Conservation (phyloP, 352 stramenopile species). For the Phytophthora gonapodyides region DNA sequence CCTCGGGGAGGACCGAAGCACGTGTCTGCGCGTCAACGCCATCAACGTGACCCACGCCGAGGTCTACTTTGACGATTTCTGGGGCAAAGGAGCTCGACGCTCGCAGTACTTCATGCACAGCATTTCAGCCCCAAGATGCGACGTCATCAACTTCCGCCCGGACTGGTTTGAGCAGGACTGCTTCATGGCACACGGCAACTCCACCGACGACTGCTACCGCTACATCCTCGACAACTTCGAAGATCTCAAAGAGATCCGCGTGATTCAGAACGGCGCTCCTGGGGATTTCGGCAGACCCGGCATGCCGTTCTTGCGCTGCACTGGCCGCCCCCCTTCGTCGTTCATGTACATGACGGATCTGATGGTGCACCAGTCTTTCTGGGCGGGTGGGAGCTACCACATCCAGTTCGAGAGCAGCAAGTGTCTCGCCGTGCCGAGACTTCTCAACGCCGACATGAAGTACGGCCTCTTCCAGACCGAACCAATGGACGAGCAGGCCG, state of each 20-base stretch:
- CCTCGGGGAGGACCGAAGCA: conserved; percentile 45
- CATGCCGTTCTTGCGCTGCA: conserved; percentile 56
- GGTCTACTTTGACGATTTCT: conserved; percentile 52
- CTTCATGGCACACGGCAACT: conserved; percentile 28
- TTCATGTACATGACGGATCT: conserved; percentile 70
- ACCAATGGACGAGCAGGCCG: conserved; percentile 40
- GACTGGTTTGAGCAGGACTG: conserved; percentile 40
- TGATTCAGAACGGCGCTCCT: conserved; percentile 43
- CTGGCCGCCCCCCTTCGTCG: conserved; percentile 35
- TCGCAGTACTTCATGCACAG: conserved; percentile 46
- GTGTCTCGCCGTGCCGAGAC: conserved; percentile 45
- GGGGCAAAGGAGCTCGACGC: conserved; percentile 43
- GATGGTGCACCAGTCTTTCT: conserved; percentile 62
- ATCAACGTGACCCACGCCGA: conserved; percentile 43
- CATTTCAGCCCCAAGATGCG: conserved; percentile 49
- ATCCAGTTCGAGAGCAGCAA: conserved; percentile 64
- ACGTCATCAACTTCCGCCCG: conserved; percentile 45
- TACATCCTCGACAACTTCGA: conserved; percentile 65
- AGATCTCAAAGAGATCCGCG: conserved; percentile 31
- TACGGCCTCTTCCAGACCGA: conserved; percentile 56
- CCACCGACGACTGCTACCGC: conserved; percentile 39
- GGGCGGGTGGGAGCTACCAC: conserved; percentile 53
- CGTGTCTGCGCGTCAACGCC: conserved; percentile 46
- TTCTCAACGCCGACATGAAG: conserved; percentile 46
- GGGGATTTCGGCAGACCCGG: conserved; percentile 50